These are phyloP conservation scores for Sporodiniella umbellata DNA, from an alignment of 371 early-diverging fungal genomes.

Conservation along the genomic window DNA sequence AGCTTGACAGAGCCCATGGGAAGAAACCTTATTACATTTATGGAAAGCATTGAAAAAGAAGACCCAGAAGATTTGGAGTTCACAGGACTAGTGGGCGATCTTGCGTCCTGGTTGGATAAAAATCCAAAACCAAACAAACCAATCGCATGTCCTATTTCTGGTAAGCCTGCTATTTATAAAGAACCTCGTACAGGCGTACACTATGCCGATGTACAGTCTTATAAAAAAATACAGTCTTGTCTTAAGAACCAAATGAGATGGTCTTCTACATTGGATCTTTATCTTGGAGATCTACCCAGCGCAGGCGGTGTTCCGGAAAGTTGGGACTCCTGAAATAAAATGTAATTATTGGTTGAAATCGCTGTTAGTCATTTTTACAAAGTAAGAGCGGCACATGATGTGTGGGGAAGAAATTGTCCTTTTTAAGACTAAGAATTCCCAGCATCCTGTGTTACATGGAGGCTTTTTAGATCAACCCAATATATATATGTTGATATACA, in stretches of 20 bases:
- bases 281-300: conserved; percentile 24
- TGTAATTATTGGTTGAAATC: not conserved
- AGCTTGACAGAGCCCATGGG: conserved; percentile 29
- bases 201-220: conserved; percentile 63
- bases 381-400: not conserved
- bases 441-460: no score
- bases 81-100: conserved; percentile 29
- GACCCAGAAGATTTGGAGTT: conserved; percentile 33
- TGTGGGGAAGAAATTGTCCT: not conserved
- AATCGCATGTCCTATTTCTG: conserved; percentile 61
- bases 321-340: conserved; percentile 16
- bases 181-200: conserved; percentile 64
- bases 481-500: no score
- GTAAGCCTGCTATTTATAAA: conserved; percentile 61
- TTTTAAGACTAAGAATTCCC: not conserved
- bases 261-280: conserved; percentile 32
- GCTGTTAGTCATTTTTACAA: not conserved
- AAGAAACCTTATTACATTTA: conserved; percentile 39
- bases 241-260: conserved; percentile 38
- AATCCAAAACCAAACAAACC: conserved; percentile 34
- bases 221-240: conserved; percentile 40
- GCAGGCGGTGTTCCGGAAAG: conserved; percentile 41
- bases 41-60: conserved; percentile 15
- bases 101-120: conserved; percentile 31
- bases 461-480: no score